phyloP scores from a whole-genome alignment of 139 green algal genomes.

The Diplosphaera chodatii region DNA sequence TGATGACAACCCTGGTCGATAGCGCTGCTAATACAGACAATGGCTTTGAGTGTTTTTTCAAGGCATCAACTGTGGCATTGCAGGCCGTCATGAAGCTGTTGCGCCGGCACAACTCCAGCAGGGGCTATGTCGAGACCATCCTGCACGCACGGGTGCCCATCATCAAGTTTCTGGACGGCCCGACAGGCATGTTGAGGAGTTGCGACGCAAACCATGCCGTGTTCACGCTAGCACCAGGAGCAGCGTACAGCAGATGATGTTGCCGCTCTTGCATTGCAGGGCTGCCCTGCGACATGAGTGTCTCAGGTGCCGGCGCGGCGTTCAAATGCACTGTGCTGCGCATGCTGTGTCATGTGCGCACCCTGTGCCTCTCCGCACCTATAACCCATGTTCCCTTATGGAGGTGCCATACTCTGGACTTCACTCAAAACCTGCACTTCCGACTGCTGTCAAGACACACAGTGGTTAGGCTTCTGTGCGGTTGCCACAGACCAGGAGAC shows the following conservation, averaged over 20 bases:
- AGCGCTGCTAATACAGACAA: neutral
- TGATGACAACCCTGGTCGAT: no score
- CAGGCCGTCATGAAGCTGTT: conserved; percentile 18
- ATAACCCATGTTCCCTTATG: no score
- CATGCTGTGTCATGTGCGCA: neutral
- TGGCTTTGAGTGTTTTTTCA: no score
- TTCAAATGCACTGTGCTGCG: conserved; percentile 46
- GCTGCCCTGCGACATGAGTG: conserved; percentile 14
- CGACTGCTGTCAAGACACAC: no score
- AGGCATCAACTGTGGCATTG: neutral
- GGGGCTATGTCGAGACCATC: conserved; percentile 25
- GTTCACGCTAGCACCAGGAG: no score
- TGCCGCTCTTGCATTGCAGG: neutral
- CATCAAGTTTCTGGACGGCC: conserved; percentile 50
- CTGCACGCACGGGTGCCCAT: conserved; percentile 62
- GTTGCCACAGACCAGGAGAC: no score
- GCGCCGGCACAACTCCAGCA: neutral
- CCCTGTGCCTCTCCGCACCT: no score
- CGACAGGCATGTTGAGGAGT: neutral
- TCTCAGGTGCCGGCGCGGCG: conserved; percentile 20
- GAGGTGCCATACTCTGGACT: no score
- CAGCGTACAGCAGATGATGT: no score
- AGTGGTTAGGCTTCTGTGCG: no score
- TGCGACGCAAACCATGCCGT: no score
- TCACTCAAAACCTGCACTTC: no score